Base-by-base conservation (phyloP, 139 green algal species). In the Limnomonas spitsbergensis region DNA sequence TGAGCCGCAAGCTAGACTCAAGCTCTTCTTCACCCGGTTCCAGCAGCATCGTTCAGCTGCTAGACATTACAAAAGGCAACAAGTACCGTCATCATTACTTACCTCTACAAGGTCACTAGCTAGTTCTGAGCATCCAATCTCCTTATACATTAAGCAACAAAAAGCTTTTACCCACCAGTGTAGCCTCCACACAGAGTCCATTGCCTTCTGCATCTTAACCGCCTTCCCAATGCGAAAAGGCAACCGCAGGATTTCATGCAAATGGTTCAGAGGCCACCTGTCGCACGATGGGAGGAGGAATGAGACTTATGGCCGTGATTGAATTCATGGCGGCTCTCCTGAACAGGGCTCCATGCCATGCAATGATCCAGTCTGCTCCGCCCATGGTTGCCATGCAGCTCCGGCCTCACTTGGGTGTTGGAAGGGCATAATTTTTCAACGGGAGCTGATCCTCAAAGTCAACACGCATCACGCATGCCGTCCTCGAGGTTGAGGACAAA, bases 401-500 rank as follows among this genome's bases (percentile, higher is more conserved):
- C n/a, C 7, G 4, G 29, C 9, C 56, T 70, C 71, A 70, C 56
- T 35, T 34, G 56, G 68, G 68, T 32, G 42, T 32, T 32, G 29
- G 6, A 9, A 77, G 24, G 4, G 70, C 70, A 37, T 77, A 77
- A 3, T 66, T 3, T 6, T 77, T 7, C 40, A 77, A 9, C 38
- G 70, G 70, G 26, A 77, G 35, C 36, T 77, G 70, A 36, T 77
- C 70, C 70, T 77, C 70, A 34, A 34, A 77, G 36, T 77, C 70
- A 34, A 77, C 70, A 26, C 6, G 14, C 6, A 77, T 66, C 4
- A 36, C 70, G 47, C 47, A n/a, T n/a, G n/a, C n/a, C n/a, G n/a
- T n/a, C n/a, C n/a, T n/a, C n/a, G n/a, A n/a, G n/a, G n/a, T n/a
- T n/a, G n/a, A n/a, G 14, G 14, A 20, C 14, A 61, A 14, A 29